Percentiles rank a stretch among this genome's conserved stretches.
phyloP scores from a whole-genome alignment of 192 early-diverging fungal genomes.

The Thoreauomyces humboldtii region DNA sequence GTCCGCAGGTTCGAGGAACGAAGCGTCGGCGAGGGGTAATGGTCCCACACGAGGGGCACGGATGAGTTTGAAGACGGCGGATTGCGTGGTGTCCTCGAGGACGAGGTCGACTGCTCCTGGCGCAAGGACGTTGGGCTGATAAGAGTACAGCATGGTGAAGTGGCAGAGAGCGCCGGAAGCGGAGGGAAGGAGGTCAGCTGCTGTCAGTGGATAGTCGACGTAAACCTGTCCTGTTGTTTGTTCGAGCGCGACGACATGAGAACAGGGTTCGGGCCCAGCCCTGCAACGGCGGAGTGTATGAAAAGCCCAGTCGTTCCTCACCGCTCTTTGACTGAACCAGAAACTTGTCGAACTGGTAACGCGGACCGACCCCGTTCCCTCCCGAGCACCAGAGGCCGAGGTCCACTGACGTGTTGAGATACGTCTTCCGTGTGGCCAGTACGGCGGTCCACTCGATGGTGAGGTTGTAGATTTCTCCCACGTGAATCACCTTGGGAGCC shows the following conservation, averaged over 20 bases:
- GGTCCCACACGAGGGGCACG: conserved; percentile 11
- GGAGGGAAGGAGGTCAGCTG: conserved; percentile 9
- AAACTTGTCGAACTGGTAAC: conserved; percentile 13
- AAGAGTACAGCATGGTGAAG: conserved; percentile 14
- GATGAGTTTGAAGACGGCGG: conserved; percentile 22
- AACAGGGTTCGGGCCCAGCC: neutral
- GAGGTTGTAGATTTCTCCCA: conserved; percentile 29
- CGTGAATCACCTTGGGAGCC: conserved; percentile 23
- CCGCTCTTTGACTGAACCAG: conserved; percentile 16
- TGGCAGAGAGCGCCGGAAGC: conserved; percentile 1
- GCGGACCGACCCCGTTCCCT: neutral
- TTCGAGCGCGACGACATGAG: no score
- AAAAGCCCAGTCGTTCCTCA: no score
- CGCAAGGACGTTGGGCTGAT: conserved; percentile 3
- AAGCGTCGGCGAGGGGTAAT: conserved; percentile 10
- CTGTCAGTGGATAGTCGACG: conserved; percentile 25
- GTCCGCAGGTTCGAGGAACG: conserved; percentile 9
- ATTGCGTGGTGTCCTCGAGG: conserved; percentile 2
- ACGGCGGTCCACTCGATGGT: conserved; percentile 19
- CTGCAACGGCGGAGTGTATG: no score
- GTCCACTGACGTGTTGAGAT: conserved; percentile 18
- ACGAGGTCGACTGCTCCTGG: neutral
- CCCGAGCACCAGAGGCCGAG: conserved; percentile 9
- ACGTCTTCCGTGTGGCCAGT: conserved; percentile 23
- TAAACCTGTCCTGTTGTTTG: conserved; percentile 13